These are phyloP conservation scores for Fraxinus sp. DNA, from an alignment of 305 asterid genomes.

Conservation along the genomic window DNA sequence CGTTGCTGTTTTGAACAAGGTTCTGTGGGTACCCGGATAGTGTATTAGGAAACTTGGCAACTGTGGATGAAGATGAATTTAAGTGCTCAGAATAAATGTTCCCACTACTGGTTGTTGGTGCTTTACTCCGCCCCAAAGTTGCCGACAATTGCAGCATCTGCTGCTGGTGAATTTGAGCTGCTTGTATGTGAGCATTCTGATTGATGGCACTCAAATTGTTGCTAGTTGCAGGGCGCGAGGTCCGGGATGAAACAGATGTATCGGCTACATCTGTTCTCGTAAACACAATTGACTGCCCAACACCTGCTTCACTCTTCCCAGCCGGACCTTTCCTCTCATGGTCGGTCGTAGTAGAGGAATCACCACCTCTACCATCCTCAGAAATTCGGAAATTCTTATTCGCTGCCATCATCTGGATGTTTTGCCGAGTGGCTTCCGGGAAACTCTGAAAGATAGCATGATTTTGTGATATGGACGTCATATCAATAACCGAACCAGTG, in stretches of 20 bases:
- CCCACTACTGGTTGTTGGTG: conserved; percentile 47
- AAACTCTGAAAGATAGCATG: conserved; percentile 48
- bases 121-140: conserved; percentile 45
- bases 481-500: conserved; percentile 37
- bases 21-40: conserved; percentile 64
- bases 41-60: conserved; percentile 54
- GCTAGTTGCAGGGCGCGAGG: conserved; percentile 49
- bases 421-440: conserved; percentile 44
- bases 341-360: conserved; percentile 47
- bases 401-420: conserved; percentile 38
- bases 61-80: conserved; percentile 46
- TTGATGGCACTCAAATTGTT: conserved; percentile 32
- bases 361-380: conserved; percentile 55
- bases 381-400: conserved; percentile 53
- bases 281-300: conserved; percentile 71
- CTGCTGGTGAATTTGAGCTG: conserved; percentile 36
- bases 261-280: conserved; percentile 58
- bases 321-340: conserved; percentile 58
- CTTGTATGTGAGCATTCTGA: conserved; percentile 51
- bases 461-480: conserved; percentile 44
- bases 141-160: conserved; percentile 33
- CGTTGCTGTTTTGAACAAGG: conserved; percentile 56
- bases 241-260: conserved; percentile 40
- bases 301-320: conserved; percentile 37
- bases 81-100: conserved; percentile 60